Conservation (phyloP, 345 rosid species). For the Odontarrhena argentea region DNA sequence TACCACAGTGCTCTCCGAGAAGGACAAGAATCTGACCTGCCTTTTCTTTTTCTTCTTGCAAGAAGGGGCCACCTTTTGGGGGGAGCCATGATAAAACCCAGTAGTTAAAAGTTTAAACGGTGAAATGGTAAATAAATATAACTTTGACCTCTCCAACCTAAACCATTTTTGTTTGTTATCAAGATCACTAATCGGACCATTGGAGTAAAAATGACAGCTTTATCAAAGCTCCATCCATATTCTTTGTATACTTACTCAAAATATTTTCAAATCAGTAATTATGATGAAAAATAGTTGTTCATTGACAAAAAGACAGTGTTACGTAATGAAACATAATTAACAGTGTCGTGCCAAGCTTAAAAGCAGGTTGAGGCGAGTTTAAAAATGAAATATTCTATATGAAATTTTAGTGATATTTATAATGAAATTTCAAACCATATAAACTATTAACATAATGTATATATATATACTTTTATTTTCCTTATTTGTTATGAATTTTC, state of each 20-base stretch:
- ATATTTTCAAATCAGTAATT: background rate
- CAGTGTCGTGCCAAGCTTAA: no score
- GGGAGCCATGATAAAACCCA: constrained; percentile 26
- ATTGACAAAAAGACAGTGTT: constrained; percentile 4
- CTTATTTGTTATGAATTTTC: no score
- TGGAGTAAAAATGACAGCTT: constrained; percentile 33
- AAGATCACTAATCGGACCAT: constrained; percentile 27
- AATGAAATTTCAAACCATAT: no score
- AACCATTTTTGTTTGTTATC: background rate
- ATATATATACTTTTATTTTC: no score
- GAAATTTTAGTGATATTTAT: no score
- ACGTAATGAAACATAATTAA: background rate
- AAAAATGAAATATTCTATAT: no score
- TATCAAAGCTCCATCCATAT: constrained; percentile 11
- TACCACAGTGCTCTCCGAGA: constrained; percentile 19
- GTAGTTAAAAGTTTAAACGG: background rate
- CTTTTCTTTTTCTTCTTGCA: constrained; percentile 22
- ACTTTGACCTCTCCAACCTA: background rate
- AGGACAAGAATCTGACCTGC: constrained; percentile 31
- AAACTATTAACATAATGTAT: no score
- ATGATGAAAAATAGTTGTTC: background rate
- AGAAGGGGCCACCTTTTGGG: constrained; percentile 23
- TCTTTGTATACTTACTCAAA: background rate
- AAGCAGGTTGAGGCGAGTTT: no score
- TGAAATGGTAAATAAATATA: constrained; percentile 9